Percentiles rank a stretch among this genome's conserved stretches.
Conservation (phyloP, 176 grass and related monocot species). For the Hsuehochloa calcarea region DNA sequence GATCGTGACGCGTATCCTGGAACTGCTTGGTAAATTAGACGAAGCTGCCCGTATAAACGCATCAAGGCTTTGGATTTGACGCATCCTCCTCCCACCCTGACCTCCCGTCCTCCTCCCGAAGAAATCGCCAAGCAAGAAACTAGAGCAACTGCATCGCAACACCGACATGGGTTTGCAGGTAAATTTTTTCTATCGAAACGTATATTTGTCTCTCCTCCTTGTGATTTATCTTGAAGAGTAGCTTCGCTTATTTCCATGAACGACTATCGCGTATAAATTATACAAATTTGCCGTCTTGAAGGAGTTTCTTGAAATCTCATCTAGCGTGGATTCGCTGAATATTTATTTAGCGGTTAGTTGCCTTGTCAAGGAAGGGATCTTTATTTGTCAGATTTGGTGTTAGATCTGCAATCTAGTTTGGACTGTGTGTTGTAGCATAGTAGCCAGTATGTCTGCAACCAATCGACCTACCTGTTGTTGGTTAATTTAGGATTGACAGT, state of each 20-base stretch:
- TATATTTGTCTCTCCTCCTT: too few species aligned
- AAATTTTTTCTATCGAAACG: neutral
- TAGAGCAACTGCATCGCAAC: neutral
- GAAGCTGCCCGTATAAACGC: too few species aligned
- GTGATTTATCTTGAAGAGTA: neutral
- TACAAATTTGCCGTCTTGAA: neutral
- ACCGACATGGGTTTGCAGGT: constrained; percentile 33
- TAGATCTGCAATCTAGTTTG: neutral
- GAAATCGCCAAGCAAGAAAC: neutral
- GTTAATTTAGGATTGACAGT: neutral
- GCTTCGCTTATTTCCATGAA: neutral
- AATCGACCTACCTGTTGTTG: neutral
- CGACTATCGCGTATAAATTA: too few species aligned
- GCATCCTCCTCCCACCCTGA: too few species aligned
- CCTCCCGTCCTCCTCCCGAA: neutral
- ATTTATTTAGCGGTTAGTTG: too few species aligned
- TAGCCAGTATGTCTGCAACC: too few species aligned
- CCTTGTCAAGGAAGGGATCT: neutral
- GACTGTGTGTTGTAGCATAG: too few species aligned
- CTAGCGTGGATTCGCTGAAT: neutral
- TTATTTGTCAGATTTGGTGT: neutral
- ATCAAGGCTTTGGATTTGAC: too few species aligned
- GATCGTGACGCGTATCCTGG: neutral
- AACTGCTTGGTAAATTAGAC: neutral
- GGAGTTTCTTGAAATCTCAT: neutral